Conservation (phyloP, 108 stramenopile genomes). For the Pseudonitzschia pungens region DNA sequence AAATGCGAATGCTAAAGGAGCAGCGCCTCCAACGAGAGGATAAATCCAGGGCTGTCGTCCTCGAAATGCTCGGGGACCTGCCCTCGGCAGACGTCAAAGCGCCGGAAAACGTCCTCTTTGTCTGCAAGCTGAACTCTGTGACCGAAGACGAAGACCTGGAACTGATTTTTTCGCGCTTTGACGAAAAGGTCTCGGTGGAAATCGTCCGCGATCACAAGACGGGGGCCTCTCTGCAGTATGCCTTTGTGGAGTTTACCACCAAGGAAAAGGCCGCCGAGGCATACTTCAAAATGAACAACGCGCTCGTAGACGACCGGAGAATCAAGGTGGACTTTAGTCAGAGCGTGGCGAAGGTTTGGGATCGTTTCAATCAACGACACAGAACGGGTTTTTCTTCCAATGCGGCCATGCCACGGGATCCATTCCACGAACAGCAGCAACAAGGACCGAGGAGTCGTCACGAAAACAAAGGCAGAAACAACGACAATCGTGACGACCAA, state of each 20-base stretch:
- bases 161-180: conserved; percentile 95
- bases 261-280: conserved; percentile 91
- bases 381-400: conserved; percentile 12
- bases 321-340: conserved; percentile 99
- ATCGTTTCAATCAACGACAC: conserved; percentile 56
- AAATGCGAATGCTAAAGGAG: conserved; percentile 50
- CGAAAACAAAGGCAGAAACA: neutral
- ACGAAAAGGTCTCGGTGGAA: conserved; percentile 81
- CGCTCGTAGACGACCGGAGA: conserved; percentile 95
- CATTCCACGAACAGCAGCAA: conserved; percentile 14
- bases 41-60: conserved; percentile 90
- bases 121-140: conserved; percentile 97
- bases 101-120: conserved; percentile 97
- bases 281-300: conserved; percentile 99
- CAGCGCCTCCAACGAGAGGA: conserved; percentile 69
- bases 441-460: neutral
- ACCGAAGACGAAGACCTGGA: conserved; percentile 98
- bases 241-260: conserved; percentile 94
- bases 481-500: neutral
- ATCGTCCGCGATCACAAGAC: conserved; percentile 96
- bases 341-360: conserved; percentile 96
- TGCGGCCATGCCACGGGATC: conserved; percentile 29
- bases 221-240: conserved; percentile 94
- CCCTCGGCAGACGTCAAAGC: conserved; percentile 84
- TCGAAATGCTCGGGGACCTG: conserved; percentile 97